A percentile compares a stretch with the other conserved stretches of the same genome.
These are phyloP conservation scores for Hysterium pulicare DNA, from an alignment of 2,329 filamentous ascomycete genomes.

Conservation along the genomic window DNA sequence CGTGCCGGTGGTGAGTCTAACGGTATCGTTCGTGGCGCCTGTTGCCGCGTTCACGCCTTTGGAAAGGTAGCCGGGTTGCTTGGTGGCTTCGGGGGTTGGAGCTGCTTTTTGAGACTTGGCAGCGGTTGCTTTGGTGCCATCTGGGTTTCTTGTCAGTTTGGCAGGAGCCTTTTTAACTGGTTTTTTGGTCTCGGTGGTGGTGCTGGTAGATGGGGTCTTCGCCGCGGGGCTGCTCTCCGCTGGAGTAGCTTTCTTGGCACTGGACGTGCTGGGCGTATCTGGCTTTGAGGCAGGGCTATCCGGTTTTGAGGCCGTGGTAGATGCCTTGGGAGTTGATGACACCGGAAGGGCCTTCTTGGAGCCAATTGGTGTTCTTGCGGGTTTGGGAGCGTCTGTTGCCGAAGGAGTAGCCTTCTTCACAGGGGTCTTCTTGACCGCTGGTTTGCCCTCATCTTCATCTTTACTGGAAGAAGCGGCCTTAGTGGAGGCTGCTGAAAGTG, in stretches of 20 bases:
- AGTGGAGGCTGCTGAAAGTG: conserved; percentile 16
- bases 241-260: conserved; percentile 14
- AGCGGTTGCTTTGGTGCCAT: conserved; percentile 25
- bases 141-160: conserved; percentile 14
- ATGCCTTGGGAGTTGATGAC: conserved; percentile 15
- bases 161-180: conserved; percentile 23
- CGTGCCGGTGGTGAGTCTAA: conserved; percentile 31
- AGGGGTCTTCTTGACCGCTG: conserved; percentile 6
- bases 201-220: conserved; percentile 11
- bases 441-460: conserved; percentile 9
- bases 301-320: conserved; percentile 6
- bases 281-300: conserved; percentile 2
- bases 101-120: conserved; percentile 6
- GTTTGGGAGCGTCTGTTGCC: conserved; percentile 6
- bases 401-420: neutral
- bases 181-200: conserved; percentile 7
- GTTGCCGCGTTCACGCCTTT: conserved; percentile 32
- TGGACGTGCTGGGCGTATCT: conserved; percentile 3
- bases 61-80: conserved; percentile 21
- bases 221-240: conserved; percentile 5
- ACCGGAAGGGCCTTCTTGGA: conserved; percentile 15
- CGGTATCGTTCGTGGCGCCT: conserved; percentile 35
- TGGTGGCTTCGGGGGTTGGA: conserved; percentile 26
- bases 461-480: conserved; percentile 13
- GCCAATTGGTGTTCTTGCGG: conserved; percentile 11